Base-by-base conservation (phyloP, 768 basidiomycete genomes). In the Epithele typhae region DNA sequence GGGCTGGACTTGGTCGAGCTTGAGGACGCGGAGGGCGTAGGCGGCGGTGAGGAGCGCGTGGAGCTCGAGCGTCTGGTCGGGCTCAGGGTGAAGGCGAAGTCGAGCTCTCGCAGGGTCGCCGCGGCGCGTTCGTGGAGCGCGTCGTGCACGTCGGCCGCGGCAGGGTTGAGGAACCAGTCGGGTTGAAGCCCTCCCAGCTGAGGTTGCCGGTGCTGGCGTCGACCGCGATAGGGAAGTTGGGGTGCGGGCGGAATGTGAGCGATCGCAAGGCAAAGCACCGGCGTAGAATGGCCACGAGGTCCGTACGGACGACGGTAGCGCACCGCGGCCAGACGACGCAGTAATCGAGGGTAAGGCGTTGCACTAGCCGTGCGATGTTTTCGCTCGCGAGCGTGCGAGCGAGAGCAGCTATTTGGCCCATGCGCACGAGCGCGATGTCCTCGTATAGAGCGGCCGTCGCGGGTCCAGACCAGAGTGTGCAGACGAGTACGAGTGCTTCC, bases 371-470 rank as follows among this genome's bases (percentile, higher is more conserved):
- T 4, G 25, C 40, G 35, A 48, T n/a, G 38, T 18, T 22, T 5
- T 36, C 23, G 27, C 32, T n/a, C 19, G 18, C 18, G 27, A 49
- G 32, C 17, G 43, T 45, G 3, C 23, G 21, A 4, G 48, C 48
- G 17, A 49, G 48, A 3, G 42, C 41, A 4, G 32, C 14, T n/a
- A 45, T 40, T 21, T 49, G 48, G 22, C 43, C 48, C 48, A 49
- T 45, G 2, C 43, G 32, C 24, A 38, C 35, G 9, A 49, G 37
- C 2, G 45, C 48, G 18, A 49, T 35, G 27, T 49, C 48, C 17
- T 49, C 48, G 30, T 49, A 49, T 8, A 49, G 38, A 7, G 23
- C 19, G 24, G 38, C 48, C 17, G 30, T 49, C 24, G 48, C 48
- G n/a, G 48, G 37, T 4, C 38, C 43, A 3, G 32, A 34, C 43